A percentile compares a stretch with the other conserved stretches of the same genome.
phyloP scores from a whole-genome alignment of 768 basidiomycete genomes.

The Candolleomyces eurysporus region DNA sequence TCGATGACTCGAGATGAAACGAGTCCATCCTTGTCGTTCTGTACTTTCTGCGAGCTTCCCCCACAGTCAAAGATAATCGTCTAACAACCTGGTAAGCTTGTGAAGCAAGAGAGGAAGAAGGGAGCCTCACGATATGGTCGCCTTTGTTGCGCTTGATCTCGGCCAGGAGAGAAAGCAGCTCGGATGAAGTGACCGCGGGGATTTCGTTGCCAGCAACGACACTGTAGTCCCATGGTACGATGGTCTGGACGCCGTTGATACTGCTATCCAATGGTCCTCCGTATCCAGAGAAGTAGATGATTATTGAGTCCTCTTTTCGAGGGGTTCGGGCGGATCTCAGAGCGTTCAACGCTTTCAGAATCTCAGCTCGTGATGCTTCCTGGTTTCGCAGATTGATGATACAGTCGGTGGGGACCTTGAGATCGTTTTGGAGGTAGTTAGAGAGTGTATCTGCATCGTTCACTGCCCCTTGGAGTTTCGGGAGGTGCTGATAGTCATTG shows the following conservation, averaged over 20 bases:
- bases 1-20: not conserved
- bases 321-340: slow-evolving; percentile 10
- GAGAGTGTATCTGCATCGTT: slow-evolving; percentile 39
- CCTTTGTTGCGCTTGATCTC: slow-evolving; percentile 1
- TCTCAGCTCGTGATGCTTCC: slow-evolving; percentile 33
- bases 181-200: not conserved
- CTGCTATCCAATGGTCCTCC: not conserved
- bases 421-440: slow-evolving; percentile 24
- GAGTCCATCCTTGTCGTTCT: not conserved
- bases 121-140: not conserved
- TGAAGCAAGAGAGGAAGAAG: not conserved
- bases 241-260: not conserved
- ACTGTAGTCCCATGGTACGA: slow-evolving; percentile 1
- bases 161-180: not conserved
- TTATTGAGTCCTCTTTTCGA: slow-evolving; percentile 1
- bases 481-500: slow-evolving; percentile 29
- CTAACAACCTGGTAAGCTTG: not conserved
- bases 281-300: slow-evolving; percentile 6
- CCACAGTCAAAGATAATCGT: slow-evolving; percentile 6
- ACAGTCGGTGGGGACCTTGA: slow-evolving; percentile 28
- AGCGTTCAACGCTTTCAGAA: slow-evolving; percentile 26
- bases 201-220: not conserved
- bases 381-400: slow-evolving; percentile 36
- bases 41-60: not conserved
- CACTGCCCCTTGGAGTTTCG: slow-evolving; percentile 33